Evolutionary conservation across 1,284 basidiomycete genomes (phyloP).

Genomic region (Ustilago tritici): DNA sequence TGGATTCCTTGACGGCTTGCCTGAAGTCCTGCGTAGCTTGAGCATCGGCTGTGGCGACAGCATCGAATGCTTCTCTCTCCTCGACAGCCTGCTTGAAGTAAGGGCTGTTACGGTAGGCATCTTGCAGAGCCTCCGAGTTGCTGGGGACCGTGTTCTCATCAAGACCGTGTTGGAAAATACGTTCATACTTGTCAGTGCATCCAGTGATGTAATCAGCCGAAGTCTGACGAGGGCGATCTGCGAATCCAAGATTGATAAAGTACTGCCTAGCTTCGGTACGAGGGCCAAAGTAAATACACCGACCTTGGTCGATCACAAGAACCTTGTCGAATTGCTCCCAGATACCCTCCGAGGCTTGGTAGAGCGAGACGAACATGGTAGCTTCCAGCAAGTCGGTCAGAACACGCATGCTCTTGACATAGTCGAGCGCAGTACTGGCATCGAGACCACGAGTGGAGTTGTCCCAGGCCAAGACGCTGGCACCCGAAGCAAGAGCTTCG

Average conservation of each 20-base stretch:
- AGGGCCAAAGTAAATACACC: slow-evolving; percentile 66
- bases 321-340: slow-evolving; percentile 75
- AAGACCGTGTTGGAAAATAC: slow-evolving; percentile 77
- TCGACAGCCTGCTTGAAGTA: slow-evolving; percentile 73
- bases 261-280: slow-evolving; percentile 57
- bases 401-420: slow-evolving; percentile 78
- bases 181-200: slow-evolving; percentile 59
- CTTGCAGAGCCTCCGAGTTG: slow-evolving; percentile 79
- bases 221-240: slow-evolving; percentile 78
- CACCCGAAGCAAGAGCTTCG: slow-evolving; percentile 75
- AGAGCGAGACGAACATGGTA: slow-evolving; percentile 83
- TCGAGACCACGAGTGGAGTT: slow-evolving; percentile 81
- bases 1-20: slow-evolving; percentile 80
- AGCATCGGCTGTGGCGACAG: slow-evolving; percentile 76
- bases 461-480: slow-evolving; percentile 79
- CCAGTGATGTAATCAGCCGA: slow-evolving; percentile 62
- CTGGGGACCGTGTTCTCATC: slow-evolving; percentile 78
- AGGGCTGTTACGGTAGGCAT: slow-evolving; percentile 76
- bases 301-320: slow-evolving; percentile 66
- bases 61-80: slow-evolving; percentile 76
- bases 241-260: slow-evolving; percentile 68
- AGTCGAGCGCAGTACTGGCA: slow-evolving; percentile 84
- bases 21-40: slow-evolving; percentile 76
- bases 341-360: slow-evolving; percentile 74
- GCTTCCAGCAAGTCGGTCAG: slow-evolving; percentile 82